These are phyloP conservation scores for Ogataea parapolymorpha DNA, from an alignment of 805 yeast genomes.

Conservation along the genomic window DNA sequence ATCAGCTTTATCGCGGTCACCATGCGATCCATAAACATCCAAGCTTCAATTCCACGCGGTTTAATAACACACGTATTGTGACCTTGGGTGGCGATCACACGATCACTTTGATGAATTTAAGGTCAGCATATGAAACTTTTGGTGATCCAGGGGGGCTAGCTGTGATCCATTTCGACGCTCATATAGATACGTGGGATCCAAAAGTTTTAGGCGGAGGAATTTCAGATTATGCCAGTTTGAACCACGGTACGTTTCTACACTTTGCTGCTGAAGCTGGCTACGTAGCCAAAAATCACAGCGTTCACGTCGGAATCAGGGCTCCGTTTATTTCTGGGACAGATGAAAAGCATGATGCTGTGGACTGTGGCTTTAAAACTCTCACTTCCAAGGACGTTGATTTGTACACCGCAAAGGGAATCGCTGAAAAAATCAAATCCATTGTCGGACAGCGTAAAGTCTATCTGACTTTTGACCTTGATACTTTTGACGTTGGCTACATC, in stretches of 20 bases:
- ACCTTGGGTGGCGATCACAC: conserved; percentile 62
- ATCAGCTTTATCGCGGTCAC: conserved; percentile 53
- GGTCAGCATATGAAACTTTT: conserved; percentile 43
- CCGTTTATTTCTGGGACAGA: conserved; percentile 43
- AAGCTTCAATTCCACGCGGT: conserved; percentile 20
- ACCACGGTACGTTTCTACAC: conserved; percentile 69
- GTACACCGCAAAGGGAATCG: conserved; percentile 36
- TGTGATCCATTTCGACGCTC: conserved; percentile 59
- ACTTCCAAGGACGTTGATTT: conserved; percentile 47
- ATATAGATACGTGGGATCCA: conserved; percentile 70
- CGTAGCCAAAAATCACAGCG: conserved; percentile 43
- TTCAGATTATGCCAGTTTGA: conserved; percentile 49
- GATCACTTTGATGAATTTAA: conserved; percentile 45
- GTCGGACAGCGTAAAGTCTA: conserved; percentile 43
- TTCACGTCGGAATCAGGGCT: conserved; percentile 65
- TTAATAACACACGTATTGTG: conserved; percentile 35
- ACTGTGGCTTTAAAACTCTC: conserved; percentile 46
- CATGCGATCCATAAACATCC: conserved; percentile 43
- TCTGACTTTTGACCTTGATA: conserved; percentile 53
- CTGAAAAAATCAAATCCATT: conserved; percentile 32
- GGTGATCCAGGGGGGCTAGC: conserved; percentile 42
- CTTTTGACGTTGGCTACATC: conserved; percentile 71
- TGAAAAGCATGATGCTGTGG: conserved; percentile 41
- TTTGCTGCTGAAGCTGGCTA: conserved; percentile 69
- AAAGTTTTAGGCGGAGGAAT: conserved; percentile 59